Evolutionary conservation across 495 filamentous ascomycete species (phyloP).

Genomic region (Usnea hakonensis): DNA sequence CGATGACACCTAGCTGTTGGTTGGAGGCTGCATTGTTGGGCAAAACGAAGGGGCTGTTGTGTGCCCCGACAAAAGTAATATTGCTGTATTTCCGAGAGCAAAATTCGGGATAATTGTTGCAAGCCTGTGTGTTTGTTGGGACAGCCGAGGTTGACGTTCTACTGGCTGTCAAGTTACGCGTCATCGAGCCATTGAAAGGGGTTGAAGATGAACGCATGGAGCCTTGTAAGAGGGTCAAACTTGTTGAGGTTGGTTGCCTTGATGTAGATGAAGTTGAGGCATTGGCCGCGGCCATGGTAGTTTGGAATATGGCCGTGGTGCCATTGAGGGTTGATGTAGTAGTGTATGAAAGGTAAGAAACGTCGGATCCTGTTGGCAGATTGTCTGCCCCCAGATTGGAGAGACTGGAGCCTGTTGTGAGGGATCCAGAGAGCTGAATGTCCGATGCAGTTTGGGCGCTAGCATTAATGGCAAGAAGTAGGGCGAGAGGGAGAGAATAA

Average conservation of each 20-base stretch:
- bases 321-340: slow-evolving; percentile 19
- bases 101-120: slow-evolving; percentile 82
- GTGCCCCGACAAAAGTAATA: slow-evolving; percentile 76
- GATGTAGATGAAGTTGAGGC: slow-evolving; percentile 23
- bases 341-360: slow-evolving; percentile 19
- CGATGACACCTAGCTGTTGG: slow-evolving; percentile 58
- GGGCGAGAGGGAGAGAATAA: slow-evolving; percentile 15
- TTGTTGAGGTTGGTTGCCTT: slow-evolving; percentile 27
- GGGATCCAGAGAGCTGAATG: slow-evolving; percentile 14
- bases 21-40: slow-evolving; percentile 68
- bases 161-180: slow-evolving; percentile 41
- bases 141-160: slow-evolving; percentile 35
- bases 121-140: slow-evolving; percentile 60
- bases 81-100: slow-evolving; percentile 79
- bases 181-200: slow-evolving; percentile 25
- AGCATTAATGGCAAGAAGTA: slow-evolving; percentile 12
- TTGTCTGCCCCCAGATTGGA: slow-evolving; percentile 17
- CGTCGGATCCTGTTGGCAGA: slow-evolving; percentile 19
- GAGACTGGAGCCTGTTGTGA: slow-evolving; percentile 5
- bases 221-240: slow-evolving; percentile 36
- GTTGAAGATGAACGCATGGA: slow-evolving; percentile 23
- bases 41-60: slow-evolving; percentile 78
- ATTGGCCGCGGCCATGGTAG: slow-evolving; percentile 26
- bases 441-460: slow-evolving; percentile 10
- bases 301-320: slow-evolving; percentile 10